Base-by-base conservation (phyloP, 164 flowering plant genomes). In the Stephania yunnanensis region DNA sequence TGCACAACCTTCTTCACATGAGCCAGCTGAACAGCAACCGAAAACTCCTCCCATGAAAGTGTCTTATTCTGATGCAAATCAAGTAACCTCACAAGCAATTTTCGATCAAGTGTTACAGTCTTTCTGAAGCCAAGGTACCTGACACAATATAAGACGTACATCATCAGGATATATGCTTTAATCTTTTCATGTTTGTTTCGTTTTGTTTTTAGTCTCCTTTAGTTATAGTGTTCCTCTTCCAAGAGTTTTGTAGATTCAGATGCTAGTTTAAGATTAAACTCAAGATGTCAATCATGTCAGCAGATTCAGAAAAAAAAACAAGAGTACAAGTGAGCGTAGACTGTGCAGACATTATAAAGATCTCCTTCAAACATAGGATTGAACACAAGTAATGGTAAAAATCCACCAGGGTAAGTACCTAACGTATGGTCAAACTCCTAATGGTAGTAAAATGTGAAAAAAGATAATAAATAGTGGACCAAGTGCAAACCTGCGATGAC, bases 51-150 rank as follows among this genome's bases (percentile, higher is more conserved):
- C 94, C 95, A 91, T 30, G 91, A 31, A 74, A 92, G 84, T 20
- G 97, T 91, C 29, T 82, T 81, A 80, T 92, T 96, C 68, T 85
- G 91, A 85, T 89, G 83, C 87, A 88, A 78, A 81, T 96, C 98
- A 68, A 94, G 52, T 78, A 96, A 78, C 78, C 81, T 87, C 17
- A 96, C 96, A 67, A 96, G 89, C 67, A 55, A 84, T 79, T 73
- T 91, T 20, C 98, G 80, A 77, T 94, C 87, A n/a, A 90, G 83
- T 70, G 82, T 78, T 73, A 94, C 83, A 69, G 93, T 87, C 75
- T 82, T 92, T 71, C 78, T 83, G 78, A 88, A 96, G 7, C 98
- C 99, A 77, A 89, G 87, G 83, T 90, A 94, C 89, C 99, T 96
- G 90, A 80, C 22, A 83, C 13, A 58, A 71, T 20, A 53, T 1